Base-by-base conservation (phyloP, 495 filamentous ascomycete species). In the Penicillium silybi region DNA sequence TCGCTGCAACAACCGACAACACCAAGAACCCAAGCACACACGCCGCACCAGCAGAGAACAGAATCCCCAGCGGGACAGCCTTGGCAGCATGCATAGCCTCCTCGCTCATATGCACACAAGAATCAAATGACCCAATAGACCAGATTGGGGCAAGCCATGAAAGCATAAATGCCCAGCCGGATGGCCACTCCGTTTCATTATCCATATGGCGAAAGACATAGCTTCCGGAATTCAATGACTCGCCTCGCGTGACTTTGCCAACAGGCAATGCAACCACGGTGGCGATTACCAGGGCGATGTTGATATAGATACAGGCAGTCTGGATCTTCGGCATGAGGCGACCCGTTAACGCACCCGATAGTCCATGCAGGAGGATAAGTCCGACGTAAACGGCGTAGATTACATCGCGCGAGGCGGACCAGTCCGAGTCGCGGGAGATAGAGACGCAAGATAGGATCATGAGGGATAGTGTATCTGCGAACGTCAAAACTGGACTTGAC, bases 321-420 rank as follows among this genome's bases (percentile, higher is more conserved):
- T 88, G 85, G 34, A 88, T 78, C 53, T 76, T 81, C 13, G 78
- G 81, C 84, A 88, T 88, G 8, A 84, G 66, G 18, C 75, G 80
- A 5, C 73, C 74, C 6, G 77, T 52, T 6, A 74, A 65, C 9
- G 78, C 77, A 9, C 77, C 81, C 18, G 81, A 62, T 0, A 82
- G 26, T 11, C 77, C 83, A 50, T 88, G 84, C n/a, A 74, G 53
- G 22, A 82, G 47, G 25, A 88, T 79, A 41, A 75, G 70, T 27
- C 70, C 79, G 7, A 84, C 68, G 60, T 85, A 88, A 26, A 83
- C 77, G 1, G 69, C 79, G 63, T 87, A 88, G 23, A 85, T 72
- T 2, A 74, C 72, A 3, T 82, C 81, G 39, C 80, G 77, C 0
- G 77, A 77, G 10, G 85, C 78, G 1, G 77, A 68, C 81, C 81